Evolutionary conservation across 768 basidiomycete genomes (phyloP), one percentile per base, ranked within the genome.

Genomic region (Tricholoma terreum): DNA sequence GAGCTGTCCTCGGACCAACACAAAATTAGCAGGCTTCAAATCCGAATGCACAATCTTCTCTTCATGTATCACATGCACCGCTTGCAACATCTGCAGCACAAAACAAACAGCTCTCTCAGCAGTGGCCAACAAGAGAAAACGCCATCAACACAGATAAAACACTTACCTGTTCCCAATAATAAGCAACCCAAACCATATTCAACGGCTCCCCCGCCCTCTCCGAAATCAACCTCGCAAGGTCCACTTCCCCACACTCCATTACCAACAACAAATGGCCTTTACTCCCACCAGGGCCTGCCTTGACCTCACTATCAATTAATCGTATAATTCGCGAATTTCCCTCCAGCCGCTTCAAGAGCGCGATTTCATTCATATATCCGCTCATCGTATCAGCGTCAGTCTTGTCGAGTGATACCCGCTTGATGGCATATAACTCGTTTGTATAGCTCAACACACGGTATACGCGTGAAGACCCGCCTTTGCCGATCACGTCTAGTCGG

Each of bases 31-130:
- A 6, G 96, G 96, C 70, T 99, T 99, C 55, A 98, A 80, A 72
- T 99, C 96, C 17, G 95, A 96, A 73, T 99, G 96, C 2, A 99
- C 96, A 59, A 99, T 97, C 73, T 96, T 96, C 75, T 97, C 94
- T 61, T 96, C 92, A 67, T 99, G 96, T 53, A 98, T 96, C 55
- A 98, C 89, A 57, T 97, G 91, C n/a, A 99, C 96, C 0, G 95
- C 95, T 78, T 97, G 88, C 50, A 99, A 76, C 94, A 99, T 99
- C 95, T 98, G 66, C 17, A 52, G 33, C 7, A 4, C 12, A 14
- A 40, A 15, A 45, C n/a, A n/a, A n/a, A n/a, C n/a, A n/a, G n/a
- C 19, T 27, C 24, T 27, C 6, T 27, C 24, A 27, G 24, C 24
- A 6, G 24, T 27, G 24, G 3, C 24, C 24, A 2, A 27, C 2